Evolutionary conservation across 768 basidiomycete genomes (phyloP), one percentile per base, ranked within the genome.

Genomic region (Trametes punicea): DNA sequence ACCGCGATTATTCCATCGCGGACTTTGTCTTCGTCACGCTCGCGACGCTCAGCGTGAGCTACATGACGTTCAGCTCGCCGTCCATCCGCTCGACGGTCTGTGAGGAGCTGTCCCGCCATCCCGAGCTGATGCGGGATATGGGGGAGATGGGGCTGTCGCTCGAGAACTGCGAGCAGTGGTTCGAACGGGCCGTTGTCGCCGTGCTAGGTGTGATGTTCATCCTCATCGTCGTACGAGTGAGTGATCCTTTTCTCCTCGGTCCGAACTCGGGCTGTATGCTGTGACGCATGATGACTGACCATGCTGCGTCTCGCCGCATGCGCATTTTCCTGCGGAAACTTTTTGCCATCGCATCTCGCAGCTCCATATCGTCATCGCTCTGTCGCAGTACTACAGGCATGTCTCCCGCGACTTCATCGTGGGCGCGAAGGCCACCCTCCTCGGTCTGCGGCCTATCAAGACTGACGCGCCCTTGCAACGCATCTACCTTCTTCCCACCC

Each of bases 131-230:
- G 71, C 81, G 82, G 8, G 82, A 82, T 61, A 70, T 89, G 71
- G 75, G 80, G 46, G 85, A 88, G 65, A 78, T 87, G 65, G 89
- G 88, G 0, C 74, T 91, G 63, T 87, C 79, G 63, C 70, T 88
- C 39, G 89, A 91, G 70, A 89, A 90, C 61, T 92, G 90, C 67
- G 90, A 92, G 65, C 77, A 79, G 55, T 89, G 86, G 85, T 77
- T 90, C 44, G 87, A 86, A 66, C 77, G 82, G 36, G 85, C 81
- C 7, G 77, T 84, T 29, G 67, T 87, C 56, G 83, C 74, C 0
- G 75, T 81, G 30, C 72, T 89, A 45, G 81, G 76, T 1, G 67
- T 83, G 40, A 78, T 87, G 71, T 74, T 82, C 41, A 71, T 89
- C 31, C 67, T 87, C 57, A 79, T 86, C 52, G 77, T 87, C 62